Percentiles rank a stretch among this genome's conserved stretches.
Conservation (phyloP, 371 early-diverging fungal species). For the Caulochytrium protostelioides region DNA sequence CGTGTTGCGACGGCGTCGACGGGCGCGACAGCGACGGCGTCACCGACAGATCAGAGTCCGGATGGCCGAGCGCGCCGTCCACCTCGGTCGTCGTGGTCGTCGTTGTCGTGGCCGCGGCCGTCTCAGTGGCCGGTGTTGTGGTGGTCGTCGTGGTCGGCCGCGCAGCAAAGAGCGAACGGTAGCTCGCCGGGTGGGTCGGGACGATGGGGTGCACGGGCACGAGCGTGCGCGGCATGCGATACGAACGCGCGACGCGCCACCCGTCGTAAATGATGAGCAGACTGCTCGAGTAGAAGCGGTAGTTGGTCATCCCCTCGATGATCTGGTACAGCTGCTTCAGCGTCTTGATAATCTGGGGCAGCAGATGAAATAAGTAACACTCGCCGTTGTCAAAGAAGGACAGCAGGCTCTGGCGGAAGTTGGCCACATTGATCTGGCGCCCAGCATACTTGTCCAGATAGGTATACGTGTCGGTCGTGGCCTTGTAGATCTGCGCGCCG, state of each 20-base stretch:
- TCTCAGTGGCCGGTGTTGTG: neutral
- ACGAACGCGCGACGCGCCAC: too few relatives aligned
- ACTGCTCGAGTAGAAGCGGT: conserved; percentile 73
- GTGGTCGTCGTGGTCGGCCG: neutral
- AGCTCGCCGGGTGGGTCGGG: neutral
- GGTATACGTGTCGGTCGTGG: conserved; percentile 31
- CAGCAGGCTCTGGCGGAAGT: conserved; percentile 45
- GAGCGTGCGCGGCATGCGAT: too few relatives aligned
- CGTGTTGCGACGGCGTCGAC: neutral
- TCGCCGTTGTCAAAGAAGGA: conserved; percentile 59
- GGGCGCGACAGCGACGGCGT: too few relatives aligned
- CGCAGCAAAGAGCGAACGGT: too few relatives aligned
- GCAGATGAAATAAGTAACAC: conserved; percentile 36
- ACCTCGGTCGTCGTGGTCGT: too few relatives aligned
- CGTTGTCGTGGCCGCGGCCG: conserved; percentile 5
- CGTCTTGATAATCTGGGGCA: conserved; percentile 48
- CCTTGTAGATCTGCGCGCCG: conserved; percentile 87
- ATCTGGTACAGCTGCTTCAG: conserved; percentile 41
- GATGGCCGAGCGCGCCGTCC: too few relatives aligned
- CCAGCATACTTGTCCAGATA: conserved; percentile 86
- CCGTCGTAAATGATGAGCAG: conserved; percentile 70
- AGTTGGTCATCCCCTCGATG: conserved; percentile 43
- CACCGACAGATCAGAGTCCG: too few relatives aligned
- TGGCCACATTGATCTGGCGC: conserved; percentile 45
- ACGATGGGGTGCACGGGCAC: neutral